Percentiles rank a stretch among this genome's conserved stretches.
Conservation (phyloP, 495 filamentous ascomycete species). For the Chlorociboria aeruginascens region DNA sequence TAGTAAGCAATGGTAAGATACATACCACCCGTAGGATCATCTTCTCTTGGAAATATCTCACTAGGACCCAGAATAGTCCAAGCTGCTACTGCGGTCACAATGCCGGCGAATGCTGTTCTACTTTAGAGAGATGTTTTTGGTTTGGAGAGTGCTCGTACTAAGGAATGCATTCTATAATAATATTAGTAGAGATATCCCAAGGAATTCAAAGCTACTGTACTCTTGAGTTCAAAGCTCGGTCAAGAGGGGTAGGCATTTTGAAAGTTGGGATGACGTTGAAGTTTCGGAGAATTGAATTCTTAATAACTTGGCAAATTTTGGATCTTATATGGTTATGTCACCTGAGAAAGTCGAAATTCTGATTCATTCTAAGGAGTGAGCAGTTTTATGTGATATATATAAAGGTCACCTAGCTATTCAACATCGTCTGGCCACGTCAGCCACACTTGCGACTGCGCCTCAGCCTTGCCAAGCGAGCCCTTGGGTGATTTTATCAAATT, state of each 20-base stretch:
- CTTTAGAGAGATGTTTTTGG: not conserved
- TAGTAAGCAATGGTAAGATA: not conserved
- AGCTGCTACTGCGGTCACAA: conserved; percentile 71
- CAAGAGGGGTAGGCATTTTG: conserved; percentile 62
- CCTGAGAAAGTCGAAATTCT: no score
- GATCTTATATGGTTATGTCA: not conserved
- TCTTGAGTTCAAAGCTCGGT: conserved; percentile 68
- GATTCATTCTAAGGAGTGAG: no score
- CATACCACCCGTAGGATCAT: conserved; percentile 66
- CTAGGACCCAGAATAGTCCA: conserved; percentile 70
- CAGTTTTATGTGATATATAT: no score
- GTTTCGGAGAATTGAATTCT: no score
- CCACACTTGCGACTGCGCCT: conserved; percentile 8
- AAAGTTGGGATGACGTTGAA: conserved; percentile 2
- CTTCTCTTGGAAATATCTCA: conserved; percentile 59
- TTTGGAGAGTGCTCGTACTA: conserved; percentile 30
- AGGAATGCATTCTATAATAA: conserved; percentile 33
- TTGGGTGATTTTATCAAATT: not conserved
- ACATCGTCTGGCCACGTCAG: conserved; percentile 7
- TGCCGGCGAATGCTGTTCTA: conserved; percentile 55
- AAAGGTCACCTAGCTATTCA: no score
- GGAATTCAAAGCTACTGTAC: conserved; percentile 30
- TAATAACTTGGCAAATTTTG: not conserved
- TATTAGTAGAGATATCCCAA: conserved; percentile 10
- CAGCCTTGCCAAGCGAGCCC: not conserved